Evolutionary conservation across 2,329 filamentous ascomycete species (phyloP), one percentile per base, ranked within the genome.

Genomic region (Cordyceps javanica): DNA sequence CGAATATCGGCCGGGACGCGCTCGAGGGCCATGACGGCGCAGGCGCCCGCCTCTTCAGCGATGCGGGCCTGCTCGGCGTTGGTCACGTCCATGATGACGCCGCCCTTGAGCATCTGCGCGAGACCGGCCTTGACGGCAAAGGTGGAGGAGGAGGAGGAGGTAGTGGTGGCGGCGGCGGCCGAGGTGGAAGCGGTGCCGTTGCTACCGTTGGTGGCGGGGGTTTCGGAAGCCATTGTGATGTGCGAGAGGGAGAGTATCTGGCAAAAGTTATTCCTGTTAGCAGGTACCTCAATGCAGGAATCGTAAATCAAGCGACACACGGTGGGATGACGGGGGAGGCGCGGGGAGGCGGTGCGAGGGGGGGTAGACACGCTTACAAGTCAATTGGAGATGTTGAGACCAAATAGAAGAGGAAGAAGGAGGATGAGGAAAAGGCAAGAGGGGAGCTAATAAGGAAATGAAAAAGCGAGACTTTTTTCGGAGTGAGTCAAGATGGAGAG

Each of bases 71-170:
- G 92, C 70, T 90, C 89, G 26, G 91, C 90, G 72, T 93, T 90
- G 62, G 95, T 91, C 59, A 97, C 94, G 75, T 99, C 94, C 94
- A 99, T 99, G 76, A 99, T 99, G 64, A 99, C 94, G 68, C 94
- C 94, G 71, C 94, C 94, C 82, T 97, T 97, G 75, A 97, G 80
- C 94, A 99, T 99, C 75, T 96, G 89, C 25, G 94, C 94, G 63
- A 99, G 81, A 60, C 93, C 94, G 55, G 91, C 89, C 83, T 99
- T 99, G 82, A 97, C 87, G 65, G 87, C 87, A 75, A 97, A 96
- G 73, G 84, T 80, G 63, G 75, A 73, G 49, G 68, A 66, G 64
- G 75, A 71, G 58, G 67, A 61, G 36, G 38, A 6, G 38, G n/a
- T 5, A 19, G 38, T 10, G 38, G 38, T 14, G 13, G 8, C n/a